Percentiles rank a stretch among this genome's conserved stretches.
Conservation (phyloP, 805 yeast genomes). For the Starmera pachycereana region DNA sequence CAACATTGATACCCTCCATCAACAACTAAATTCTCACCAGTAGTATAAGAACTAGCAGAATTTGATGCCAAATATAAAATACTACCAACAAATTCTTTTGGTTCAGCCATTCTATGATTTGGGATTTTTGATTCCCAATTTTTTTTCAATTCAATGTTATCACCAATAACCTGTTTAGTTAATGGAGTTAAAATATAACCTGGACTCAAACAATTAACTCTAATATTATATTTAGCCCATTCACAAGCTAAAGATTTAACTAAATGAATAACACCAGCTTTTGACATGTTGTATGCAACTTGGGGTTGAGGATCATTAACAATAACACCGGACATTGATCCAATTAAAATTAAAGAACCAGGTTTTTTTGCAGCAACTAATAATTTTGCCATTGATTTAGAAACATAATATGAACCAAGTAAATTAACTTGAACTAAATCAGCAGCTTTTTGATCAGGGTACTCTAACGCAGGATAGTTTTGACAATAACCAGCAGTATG, state of each 20-base stretch:
- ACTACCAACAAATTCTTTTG: slow-evolving; percentile 73
- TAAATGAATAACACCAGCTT: slow-evolving; percentile 80
- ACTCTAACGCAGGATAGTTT: slow-evolving; percentile 67
- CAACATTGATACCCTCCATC: slow-evolving; percentile 86
- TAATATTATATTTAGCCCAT: slow-evolving; percentile 68
- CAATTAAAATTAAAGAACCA: slow-evolving; percentile 59
- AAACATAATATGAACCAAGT: slow-evolving; percentile 62
- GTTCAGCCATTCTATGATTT: slow-evolving; percentile 77
- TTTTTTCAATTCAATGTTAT: slow-evolving; percentile 48
- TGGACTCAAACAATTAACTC: slow-evolving; percentile 72
- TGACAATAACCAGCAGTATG: slow-evolving; percentile 85
- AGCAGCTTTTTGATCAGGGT: slow-evolving; percentile 63
- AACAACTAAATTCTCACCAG: slow-evolving; percentile 74
- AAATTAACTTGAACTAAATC: slow-evolving; percentile 61
- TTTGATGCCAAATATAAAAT: slow-evolving; percentile 63
- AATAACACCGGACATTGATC: slow-evolving; percentile 73
- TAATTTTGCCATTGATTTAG: slow-evolving; percentile 66
- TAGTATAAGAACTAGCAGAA: slow-evolving; percentile 66
- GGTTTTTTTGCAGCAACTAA: slow-evolving; percentile 42
- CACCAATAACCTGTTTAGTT: slow-evolving; percentile 59
- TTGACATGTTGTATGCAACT: slow-evolving; percentile 73
- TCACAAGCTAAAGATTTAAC: slow-evolving; percentile 68
- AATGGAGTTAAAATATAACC: slow-evolving; percentile 76
- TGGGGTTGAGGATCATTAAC: slow-evolving; percentile 77
- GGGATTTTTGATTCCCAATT: slow-evolving; percentile 69